A percentile compares a stretch with the other conserved stretches of the same genome.
Conservation (phyloP, 1,139 yeast genomes). For the Magnusiomyces ingens region DNA sequence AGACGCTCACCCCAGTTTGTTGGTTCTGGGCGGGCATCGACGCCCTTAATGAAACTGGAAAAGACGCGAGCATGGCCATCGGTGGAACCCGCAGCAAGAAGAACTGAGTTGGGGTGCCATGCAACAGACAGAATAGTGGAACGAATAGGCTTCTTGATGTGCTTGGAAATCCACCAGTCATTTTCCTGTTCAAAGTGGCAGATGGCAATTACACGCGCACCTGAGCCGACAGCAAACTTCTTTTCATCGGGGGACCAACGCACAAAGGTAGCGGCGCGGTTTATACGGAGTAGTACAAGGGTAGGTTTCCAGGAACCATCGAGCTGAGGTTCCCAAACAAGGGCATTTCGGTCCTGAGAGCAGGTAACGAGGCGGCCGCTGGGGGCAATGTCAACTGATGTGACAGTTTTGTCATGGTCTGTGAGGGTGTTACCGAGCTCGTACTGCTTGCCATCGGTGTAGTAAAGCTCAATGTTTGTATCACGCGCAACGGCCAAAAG, state of each 20-base stretch:
- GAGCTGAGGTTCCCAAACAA: conserved; percentile 80
- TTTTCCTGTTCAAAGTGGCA: conserved; percentile 94
- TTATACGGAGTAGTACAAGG: conserved; percentile 82
- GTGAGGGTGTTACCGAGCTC: conserved; percentile 54
- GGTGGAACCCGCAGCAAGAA: conserved; percentile 86
- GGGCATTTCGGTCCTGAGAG: conserved; percentile 95
- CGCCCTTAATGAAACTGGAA: conserved; percentile 85
- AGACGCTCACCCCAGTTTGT: conserved; percentile 90
- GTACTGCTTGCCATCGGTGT: conserved; percentile 41
- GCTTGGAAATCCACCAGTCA: conserved; percentile 99
- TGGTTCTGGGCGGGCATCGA: conserved; percentile 76
- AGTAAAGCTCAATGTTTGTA: conserved; percentile 66
- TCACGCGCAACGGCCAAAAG: conserved; percentile 78
- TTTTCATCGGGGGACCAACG: conserved; percentile 90
- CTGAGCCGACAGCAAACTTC: conserved; percentile 96
- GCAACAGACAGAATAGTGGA: conserved; percentile 78
- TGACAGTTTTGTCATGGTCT: conserved; percentile 91
- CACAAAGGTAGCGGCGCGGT: conserved; percentile 89
- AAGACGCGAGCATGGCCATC: conserved; percentile 94
- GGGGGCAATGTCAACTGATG: conserved; percentile 86
- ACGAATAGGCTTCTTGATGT: conserved; percentile 83
- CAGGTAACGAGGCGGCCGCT: conserved; percentile 93
- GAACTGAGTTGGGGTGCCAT: conserved; percentile 94
- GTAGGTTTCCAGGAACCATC: conserved; percentile 75
- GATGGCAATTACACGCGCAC: conserved; percentile 89